Percentiles rank a stretch among this genome's conserved stretches.
Conservation (phyloP, 306 rosid genomes). For the Inga oerstediana region DNA sequence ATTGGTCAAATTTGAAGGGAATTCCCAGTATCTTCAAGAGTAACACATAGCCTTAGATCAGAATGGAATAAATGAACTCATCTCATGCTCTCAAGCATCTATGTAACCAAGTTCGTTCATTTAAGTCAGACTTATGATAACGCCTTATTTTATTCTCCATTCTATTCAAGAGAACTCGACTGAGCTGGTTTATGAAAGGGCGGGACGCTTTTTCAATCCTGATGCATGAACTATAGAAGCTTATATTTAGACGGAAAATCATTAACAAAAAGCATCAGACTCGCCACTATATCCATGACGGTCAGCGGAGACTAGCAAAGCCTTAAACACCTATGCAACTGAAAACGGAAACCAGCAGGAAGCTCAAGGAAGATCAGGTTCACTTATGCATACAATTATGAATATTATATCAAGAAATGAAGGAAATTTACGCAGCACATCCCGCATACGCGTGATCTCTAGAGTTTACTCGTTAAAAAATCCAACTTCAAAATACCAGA, state of each 20-base stretch:
- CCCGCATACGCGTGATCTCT: constrained; percentile 14
- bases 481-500: constrained; percentile 13
- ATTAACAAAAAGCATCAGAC: not conserved
- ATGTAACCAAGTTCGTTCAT: constrained; percentile 8
- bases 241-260: not conserved
- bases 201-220: not conserved
- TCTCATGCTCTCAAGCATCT: not conserved
- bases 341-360: not conserved
- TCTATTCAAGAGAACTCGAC: not conserved
- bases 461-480: not conserved
- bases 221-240: not conserved
- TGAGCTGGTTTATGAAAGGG: not conserved
- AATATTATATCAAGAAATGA: not conserved
- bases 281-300: constrained; percentile 2
- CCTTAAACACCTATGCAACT: not conserved
- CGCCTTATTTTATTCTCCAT: not conserved
- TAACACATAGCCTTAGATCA: constrained; percentile 6
- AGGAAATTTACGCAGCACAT: not conserved
- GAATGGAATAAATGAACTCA: constrained; percentile 12
- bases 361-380: constrained; percentile 13
- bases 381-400: not conserved
- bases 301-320: constrained; percentile 11
- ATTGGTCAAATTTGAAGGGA: not conserved
- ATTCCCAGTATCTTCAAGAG: not conserved
- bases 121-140: constrained; percentile 5